Evolutionary conservation across 805 yeast species (phyloP), one percentile per base, ranked within the genome.

Genomic region (Candida mattraensis): DNA sequence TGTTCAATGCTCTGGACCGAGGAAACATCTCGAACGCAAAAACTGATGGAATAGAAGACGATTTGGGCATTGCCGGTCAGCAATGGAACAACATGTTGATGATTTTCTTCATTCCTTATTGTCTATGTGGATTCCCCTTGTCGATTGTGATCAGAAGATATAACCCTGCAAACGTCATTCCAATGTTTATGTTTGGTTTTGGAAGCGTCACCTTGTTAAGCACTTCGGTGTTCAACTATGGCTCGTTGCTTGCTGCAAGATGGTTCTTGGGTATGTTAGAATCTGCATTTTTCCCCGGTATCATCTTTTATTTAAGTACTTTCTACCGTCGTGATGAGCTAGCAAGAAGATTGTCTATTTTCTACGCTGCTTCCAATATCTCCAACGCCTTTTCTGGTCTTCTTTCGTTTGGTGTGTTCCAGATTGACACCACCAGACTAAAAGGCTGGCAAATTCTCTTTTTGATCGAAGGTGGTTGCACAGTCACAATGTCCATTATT

Each of bases 11-110:
- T 10, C 59, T 72, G 36, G 76, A 72, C 48, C 69, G 67, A 42
- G 72, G 74, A 11, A 72, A 72, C 44, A 69, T 72, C 30, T 63
- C 70, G 11, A 71, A 72, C 49, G 77, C 77, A 12, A 69, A 69
- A 45, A 70, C 74, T 2, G 68, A 69, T 40, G 70, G 70, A 20
- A 48, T 72, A 30, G 72, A 63, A 18, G 45, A 38, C 5, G 74
- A 72, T 42, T 49, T 72, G 13, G 62, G 62, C 21, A 63, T 72
- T 30, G 46, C 47, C 5, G 72, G 70, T 15, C 56, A 61, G 19
- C 60, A 69, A 37, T 72, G 72, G 71, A 70, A 70, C 46, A 48
- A 63, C 21, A 61, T 69, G 61, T 56, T 72, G 16, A 66, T 74
- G 3, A 63, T 71, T 11, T 70, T 69, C 45, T 70, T 66, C 37